Conservation (phyloP, 2,329 filamentous ascomycete genomes). For the Sodiomyces alkalinus region DNA sequence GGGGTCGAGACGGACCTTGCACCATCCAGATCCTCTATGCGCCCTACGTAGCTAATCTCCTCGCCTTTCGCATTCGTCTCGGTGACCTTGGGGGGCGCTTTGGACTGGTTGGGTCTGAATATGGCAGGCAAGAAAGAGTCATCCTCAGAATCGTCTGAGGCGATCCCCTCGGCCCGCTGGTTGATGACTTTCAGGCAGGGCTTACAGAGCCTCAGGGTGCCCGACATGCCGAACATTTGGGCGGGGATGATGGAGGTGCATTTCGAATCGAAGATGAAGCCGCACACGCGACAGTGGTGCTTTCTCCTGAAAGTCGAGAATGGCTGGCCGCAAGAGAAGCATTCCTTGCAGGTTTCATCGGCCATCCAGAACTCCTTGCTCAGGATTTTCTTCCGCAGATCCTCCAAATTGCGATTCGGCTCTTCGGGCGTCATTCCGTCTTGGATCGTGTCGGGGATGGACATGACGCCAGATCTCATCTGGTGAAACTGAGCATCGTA, state of each 20-base stretch:
- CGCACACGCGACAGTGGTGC: conserved; percentile 89
- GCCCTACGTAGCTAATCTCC: conserved; percentile 24
- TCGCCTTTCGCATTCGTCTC: conserved; percentile 22
- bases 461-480: conserved; percentile 27
- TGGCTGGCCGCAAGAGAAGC: conserved; percentile 77
- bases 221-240: conserved; percentile 71
- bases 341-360: conserved; percentile 95
- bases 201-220: conserved; percentile 78
- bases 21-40: conserved; percentile 27
- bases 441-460: conserved; percentile 40
- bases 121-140: conserved; percentile 54
- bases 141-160: conserved; percentile 74
- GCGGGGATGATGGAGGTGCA: conserved; percentile 88
- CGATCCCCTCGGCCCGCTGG: conserved; percentile 63
- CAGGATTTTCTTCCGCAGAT: conserved; percentile 73
- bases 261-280: conserved; percentile 96
- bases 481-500: conserved; percentile 28
- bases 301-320: conserved; percentile 93
- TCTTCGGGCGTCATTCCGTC: conserved; percentile 42
- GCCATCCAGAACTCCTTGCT: conserved; percentile 99
- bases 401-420: conserved; percentile 46
- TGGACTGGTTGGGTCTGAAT: conserved; percentile 38
- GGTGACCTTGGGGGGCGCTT: conserved; percentile 20
- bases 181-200: conserved; percentile 86
- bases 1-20: conserved; percentile 45